Conservation (phyloP, 805 yeast genomes). For the Ogataea ramenticola region DNA sequence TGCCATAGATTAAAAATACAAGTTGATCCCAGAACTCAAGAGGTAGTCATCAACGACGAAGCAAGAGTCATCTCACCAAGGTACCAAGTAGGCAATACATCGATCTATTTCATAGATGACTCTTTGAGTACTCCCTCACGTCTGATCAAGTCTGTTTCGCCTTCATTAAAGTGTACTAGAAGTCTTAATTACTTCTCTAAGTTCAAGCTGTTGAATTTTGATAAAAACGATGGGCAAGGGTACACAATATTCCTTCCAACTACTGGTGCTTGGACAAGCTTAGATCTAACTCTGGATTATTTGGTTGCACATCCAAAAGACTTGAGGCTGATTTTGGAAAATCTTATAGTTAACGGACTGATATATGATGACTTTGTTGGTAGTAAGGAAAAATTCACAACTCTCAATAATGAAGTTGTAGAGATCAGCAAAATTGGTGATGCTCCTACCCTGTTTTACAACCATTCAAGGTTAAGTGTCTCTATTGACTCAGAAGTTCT, state of each 20-base stretch:
- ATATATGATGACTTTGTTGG: conserved; percentile 57
- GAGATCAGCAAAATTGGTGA: conserved; percentile 1
- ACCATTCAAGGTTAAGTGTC: conserved; percentile 27
- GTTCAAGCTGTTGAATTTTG: conserved; percentile 43
- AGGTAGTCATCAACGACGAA: conserved; percentile 46
- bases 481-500: conserved; percentile 55
- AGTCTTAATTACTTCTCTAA: conserved; percentile 52
- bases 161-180: conserved; percentile 54
- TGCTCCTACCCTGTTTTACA: conserved; percentile 17
- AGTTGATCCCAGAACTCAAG: conserved; percentile 17
- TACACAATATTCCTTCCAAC: conserved; percentile 79
- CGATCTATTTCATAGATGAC: conserved; percentile 59
- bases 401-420: conserved; percentile 5
- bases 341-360: conserved; percentile 53
- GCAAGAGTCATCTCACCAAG: conserved; percentile 37
- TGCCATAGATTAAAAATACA: conserved; percentile 54
- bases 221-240: conserved; percentile 43
- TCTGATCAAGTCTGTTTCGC: conserved; percentile 58
- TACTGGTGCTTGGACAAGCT: conserved; percentile 59
- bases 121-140: conserved; percentile 58
- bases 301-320: conserved; percentile 45
- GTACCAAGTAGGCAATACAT: conserved; percentile 49
- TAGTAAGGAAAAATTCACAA: conserved; percentile 11
- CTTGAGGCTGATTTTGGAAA: conserved; percentile 46
- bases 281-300: conserved; percentile 54